Base-by-base conservation (phyloP, 441 rosid species). In the Corymbia calophylla region DNA sequence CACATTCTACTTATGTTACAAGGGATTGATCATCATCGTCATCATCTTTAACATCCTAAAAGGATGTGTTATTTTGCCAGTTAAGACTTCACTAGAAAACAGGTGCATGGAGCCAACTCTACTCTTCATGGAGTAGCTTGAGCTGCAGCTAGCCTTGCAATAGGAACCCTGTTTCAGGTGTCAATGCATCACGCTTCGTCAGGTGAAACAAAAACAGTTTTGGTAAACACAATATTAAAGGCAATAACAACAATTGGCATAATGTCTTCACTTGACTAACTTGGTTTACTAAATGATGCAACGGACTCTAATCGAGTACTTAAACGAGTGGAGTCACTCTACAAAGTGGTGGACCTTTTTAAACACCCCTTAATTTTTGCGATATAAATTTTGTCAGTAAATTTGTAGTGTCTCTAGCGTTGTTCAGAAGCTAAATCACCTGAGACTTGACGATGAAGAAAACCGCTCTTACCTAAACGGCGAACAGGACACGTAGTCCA, bases 101-200 rank as follows among this genome's bases (percentile, higher is more conserved):
- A 2, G 6, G 48, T 35, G 48, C 19, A 35, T 23, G 5, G 10
- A 19, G 81, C 27, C 48, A 70, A 35, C 48, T 70, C 81, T 70
- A 19, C 81, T 35, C 81, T 81, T 96, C 93, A 94, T 49, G 90
- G 94, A 62, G 94, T 97, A 91, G 92, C 98, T 91, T 97, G 99
- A 86, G 98, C 99, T 90, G 99, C 99, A 86, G 99, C 99, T 80
- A 97, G 94, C 98, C 99, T 97, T 88, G 99, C 99, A 94, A 97
- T 95, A 10, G 99, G 99, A 92, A 97, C 97, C 95, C 99, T 96
- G 93, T 86, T 89, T 90, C 73, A 53, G 55, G 81, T 3, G 27
- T 35, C 81, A 70, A 5, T 70, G 48, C 81, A 44, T 5, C 47
- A 70, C 81, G 19, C 80, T 32, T 68, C 25, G 18, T 32, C 80